A percentile compares a stretch with the other conserved stretches of the same genome.
phyloP scores from a whole-genome alignment of 2,329 filamentous ascomycete genomes.

The Plenodomus lindquistii region DNA sequence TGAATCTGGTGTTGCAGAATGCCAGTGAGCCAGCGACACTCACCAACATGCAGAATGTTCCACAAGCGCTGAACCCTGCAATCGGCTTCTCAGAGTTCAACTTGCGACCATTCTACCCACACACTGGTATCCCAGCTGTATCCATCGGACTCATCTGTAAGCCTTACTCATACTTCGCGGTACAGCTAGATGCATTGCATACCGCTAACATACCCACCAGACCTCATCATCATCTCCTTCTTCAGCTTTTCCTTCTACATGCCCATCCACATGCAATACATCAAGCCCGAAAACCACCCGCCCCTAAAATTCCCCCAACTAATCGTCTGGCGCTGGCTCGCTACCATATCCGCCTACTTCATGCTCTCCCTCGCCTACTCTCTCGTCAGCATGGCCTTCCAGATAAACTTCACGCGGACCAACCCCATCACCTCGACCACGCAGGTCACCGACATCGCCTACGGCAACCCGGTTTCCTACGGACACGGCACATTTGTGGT shows the following conservation, averaged over 20 bases:
- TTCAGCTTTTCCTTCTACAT: constrained; percentile 69
- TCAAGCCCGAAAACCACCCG: constrained; percentile 59
- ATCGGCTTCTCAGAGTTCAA: constrained; percentile 62
- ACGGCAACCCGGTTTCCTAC: constrained; percentile 57
- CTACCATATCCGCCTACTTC: constrained; percentile 62
- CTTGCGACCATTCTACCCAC: constrained; percentile 62
- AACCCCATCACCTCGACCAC: constrained; percentile 53
- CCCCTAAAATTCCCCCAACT: constrained; percentile 63
- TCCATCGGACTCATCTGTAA: constrained; percentile 64
- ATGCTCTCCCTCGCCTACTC: constrained; percentile 67
- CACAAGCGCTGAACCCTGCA: constrained; percentile 60
- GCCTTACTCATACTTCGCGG: neutral
- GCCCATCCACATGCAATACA: constrained; percentile 64
- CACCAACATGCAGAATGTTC: constrained; percentile 51
- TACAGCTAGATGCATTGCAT: neutral
- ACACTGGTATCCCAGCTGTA: constrained; percentile 60
- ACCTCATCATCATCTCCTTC: constrained; percentile 69
- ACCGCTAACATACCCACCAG: constrained; percentile 2
- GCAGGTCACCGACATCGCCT: constrained; percentile 39
- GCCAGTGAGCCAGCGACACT: constrained; percentile 45
- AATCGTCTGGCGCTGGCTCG: constrained; percentile 61
- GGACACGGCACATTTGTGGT: constrained; percentile 62
- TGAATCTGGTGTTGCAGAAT: constrained; percentile 47
- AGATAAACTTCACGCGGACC: constrained; percentile 58
- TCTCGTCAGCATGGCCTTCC: constrained; percentile 65